phyloP scores from a whole-genome alignment of 192 early-diverging fungal genomes.

The Glomus cerebriforme region DNA sequence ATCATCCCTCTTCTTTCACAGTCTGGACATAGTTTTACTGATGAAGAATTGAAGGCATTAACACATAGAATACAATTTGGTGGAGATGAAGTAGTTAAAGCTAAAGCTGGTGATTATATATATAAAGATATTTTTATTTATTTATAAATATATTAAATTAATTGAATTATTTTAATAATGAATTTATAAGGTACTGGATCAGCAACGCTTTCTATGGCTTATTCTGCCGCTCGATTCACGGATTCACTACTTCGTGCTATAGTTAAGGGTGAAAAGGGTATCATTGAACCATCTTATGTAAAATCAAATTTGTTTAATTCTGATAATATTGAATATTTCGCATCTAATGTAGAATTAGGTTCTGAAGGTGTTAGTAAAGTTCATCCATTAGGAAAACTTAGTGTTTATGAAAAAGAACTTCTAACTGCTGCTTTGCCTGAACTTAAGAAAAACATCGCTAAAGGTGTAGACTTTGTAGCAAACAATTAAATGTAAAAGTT shows the following conservation, averaged over 20 bases:
- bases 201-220: constrained; percentile 88
- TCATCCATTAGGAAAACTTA: constrained; percentile 72
- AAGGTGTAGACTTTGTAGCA: constrained; percentile 82
- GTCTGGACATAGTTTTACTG: constrained; percentile 69
- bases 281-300: constrained; percentile 90
- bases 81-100: constrained; percentile 98
- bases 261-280: constrained; percentile 62
- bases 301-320: constrained; percentile 63
- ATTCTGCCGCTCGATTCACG: constrained; percentile 83
- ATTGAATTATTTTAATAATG: no score
- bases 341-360: constrained; percentile 73
- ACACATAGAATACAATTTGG: constrained; percentile 97
- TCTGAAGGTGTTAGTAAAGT: constrained; percentile 83
- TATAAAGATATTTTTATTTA: not conserved
- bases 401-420: constrained; percentile 81
- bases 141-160: not conserved
- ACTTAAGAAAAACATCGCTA: constrained; percentile 85
- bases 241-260: constrained; percentile 83
- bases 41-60: constrained; percentile 81
- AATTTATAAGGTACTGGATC: constrained; percentile 67
- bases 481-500: not conserved
- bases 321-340: constrained; percentile 68
- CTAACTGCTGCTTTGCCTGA: constrained; percentile 76
- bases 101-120: constrained; percentile 61
- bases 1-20: constrained; percentile 91